phyloP scores from a whole-genome alignment of 1,284 basidiomycete species.

The Trametes polyzona region DNA sequence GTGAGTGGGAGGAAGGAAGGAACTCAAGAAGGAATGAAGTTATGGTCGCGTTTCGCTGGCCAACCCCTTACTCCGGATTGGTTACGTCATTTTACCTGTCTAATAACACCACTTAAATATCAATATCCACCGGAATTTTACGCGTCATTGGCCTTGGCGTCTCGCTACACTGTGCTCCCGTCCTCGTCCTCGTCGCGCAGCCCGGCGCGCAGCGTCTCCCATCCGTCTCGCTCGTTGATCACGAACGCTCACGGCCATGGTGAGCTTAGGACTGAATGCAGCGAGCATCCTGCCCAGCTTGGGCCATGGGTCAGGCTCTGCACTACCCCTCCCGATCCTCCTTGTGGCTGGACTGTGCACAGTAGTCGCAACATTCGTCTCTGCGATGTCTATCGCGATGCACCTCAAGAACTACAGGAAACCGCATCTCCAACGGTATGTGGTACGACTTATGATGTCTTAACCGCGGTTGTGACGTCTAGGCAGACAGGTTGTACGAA shows the following conservation, averaged over 20 bases:
- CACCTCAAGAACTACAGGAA: conserved; percentile 93
- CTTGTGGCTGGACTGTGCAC: conserved; percentile 66
- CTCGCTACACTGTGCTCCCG: too few relatives aligned
- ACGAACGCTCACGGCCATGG: background rate
- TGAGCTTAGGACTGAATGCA: background rate
- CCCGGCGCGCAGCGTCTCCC: background rate
- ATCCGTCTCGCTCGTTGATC: background rate
- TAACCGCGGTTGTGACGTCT: too few relatives aligned
- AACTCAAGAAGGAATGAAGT: background rate
- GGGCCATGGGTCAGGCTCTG: conserved; percentile 46
- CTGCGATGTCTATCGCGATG: conserved; percentile 81
- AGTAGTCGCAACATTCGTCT: conserved; percentile 75
- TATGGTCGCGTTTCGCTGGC: background rate
- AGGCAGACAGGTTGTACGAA: conserved; percentile 87
- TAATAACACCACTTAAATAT: background rate
- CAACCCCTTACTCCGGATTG: background rate
- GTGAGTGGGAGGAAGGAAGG: background rate
- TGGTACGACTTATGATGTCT: background rate
- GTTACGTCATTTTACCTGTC: background rate
- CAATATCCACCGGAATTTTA: background rate
- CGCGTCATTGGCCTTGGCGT: background rate
- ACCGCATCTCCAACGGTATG: conserved; percentile 78
- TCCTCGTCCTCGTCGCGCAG: background rate
- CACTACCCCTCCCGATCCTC: conserved; percentile 57
- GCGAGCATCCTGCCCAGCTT: background rate